Conservation (phyloP, 768 basidiomycete species). For the Ramaria rubella region DNA sequence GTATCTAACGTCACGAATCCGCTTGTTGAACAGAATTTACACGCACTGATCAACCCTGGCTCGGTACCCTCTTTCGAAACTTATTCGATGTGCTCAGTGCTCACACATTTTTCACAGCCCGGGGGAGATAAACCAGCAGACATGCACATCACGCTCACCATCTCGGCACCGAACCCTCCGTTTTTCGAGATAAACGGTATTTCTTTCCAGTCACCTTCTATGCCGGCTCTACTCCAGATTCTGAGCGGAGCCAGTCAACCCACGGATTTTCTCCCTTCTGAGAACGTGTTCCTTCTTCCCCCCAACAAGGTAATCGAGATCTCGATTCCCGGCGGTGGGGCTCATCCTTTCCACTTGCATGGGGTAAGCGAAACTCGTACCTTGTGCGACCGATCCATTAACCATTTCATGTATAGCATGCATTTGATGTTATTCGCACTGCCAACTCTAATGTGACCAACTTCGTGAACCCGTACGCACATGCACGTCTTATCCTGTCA, state of each 20-base stretch:
- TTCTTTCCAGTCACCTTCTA: conserved; percentile 34
- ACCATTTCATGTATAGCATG: conserved; percentile 24
- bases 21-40: conserved; percentile 17
- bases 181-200: conserved; percentile 25
- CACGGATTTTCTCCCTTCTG: conserved; percentile 41
- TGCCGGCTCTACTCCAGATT: conserved; percentile 53
- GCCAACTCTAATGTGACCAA: conserved; percentile 28
- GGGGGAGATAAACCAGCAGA: not conserved
- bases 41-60: conserved; percentile 6
- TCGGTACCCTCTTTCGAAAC: too few relatives aligned
- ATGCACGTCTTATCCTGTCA: too few relatives aligned
- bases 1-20: conserved; percentile 11
- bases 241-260: conserved; percentile 46
- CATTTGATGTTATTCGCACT: conserved; percentile 32
- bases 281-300: conserved; percentile 41
- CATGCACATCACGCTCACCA: not conserved
- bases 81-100: too few relatives aligned
- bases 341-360: conserved; percentile 38
- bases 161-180: not conserved
- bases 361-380: conserved; percentile 24
- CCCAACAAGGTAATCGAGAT: conserved; percentile 42
- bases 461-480: conserved; percentile 27
- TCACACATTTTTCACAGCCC: too few relatives aligned
- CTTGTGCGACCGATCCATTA: not conserved
- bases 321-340: conserved; percentile 35